Base-by-base conservation (phyloP, 2,329 filamentous ascomycete species). In the Fusarium lateritium region DNA sequence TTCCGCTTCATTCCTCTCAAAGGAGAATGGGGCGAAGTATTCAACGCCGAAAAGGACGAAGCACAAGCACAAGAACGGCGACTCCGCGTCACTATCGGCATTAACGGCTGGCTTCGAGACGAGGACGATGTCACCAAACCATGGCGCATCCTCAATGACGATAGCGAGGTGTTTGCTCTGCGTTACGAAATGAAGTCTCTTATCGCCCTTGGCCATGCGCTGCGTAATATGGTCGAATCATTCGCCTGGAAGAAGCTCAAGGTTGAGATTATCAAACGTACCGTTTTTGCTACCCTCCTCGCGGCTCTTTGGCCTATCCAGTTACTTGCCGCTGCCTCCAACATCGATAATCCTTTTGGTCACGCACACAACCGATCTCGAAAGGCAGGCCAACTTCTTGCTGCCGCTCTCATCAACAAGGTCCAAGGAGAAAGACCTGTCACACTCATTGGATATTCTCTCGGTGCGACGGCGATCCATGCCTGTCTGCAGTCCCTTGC, bases 371-470 rank as follows among this genome's bases (percentile, higher is more conserved):
- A 90, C 68, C 85, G 93, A 31, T 92, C 92, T 10, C 91, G 94
- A 68, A 96, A 95, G 78, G 92, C 93, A 1, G 93, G 93, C 0
- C 83, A 88, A 52, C 89, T 96, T 4, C 87, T 97, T 6, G 93
- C 94, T 5, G 93, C 97, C 75, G 92, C 93, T 0, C 81, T 97
- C 47, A 91, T 94, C 71, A 94, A 94, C 78, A 91, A 88, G 61
- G 91, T 92, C 0, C 93, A 95, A 75, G 94, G 94, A 38, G 92
- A 96, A 77, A 85, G 94, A 15, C 91, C 93, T 0, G 91, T 97
- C 2, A 94, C 91, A 0, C 81, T 97, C 2, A 85, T 97, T 21
- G 94, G 93, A 1, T 97, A 94, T 77, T 94, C 92, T 2, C 83
- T 96, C 3, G 94, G 94, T 9, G 92, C 93, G 5, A 86, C 92